Base-by-base conservation (phyloP, 2,329 filamentous ascomycete species). In the Colletotrichum graminicola region DNA sequence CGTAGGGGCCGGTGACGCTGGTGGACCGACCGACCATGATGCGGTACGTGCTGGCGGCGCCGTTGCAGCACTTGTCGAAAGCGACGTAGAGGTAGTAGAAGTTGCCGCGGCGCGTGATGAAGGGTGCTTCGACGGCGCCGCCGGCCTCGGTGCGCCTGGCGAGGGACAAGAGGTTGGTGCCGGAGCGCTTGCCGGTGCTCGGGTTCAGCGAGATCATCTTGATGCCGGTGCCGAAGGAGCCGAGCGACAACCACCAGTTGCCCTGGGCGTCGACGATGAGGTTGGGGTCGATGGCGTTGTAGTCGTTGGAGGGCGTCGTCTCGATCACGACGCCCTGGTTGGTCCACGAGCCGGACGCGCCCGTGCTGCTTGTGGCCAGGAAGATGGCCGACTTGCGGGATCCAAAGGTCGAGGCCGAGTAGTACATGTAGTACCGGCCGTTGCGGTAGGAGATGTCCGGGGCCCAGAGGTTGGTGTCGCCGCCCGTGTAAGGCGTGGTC, bases 371-470 rank as follows among this genome's bases (percentile, higher is more conserved):
- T 0, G 77, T 78, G 8, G 78, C 78, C 1, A 79, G 73, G 69
- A 79, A 79, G 52, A 79, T 79, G 14, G 77, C 78, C 4, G 78
- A 79, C 21, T 72, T 75, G 4, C 66, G 71, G 11, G 73, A 68
- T 0, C 78, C 78, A 2, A 80, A 80, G 0, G 75, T 74, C 10
- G 78, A 80, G 1, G 78, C 78, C 0, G 78, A 80, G 74, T 80
- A 80, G 76, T 80, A 80, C 39, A 80, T 56, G 45, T 76, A 79
- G 75, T 78, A 80, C 67, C 75, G 67, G 0, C 75, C 77, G 61
- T 79, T 77, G 36, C 74, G 78, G 73, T 77, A 80, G 1, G 82
- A 80, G 7, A 88, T 84, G 74, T 91, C 88, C 0, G 89, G 89
- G 0, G 89, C 89, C 87, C 71, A 83, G 43, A 80, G 78, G 51